phyloP scores from a whole-genome alignment of 495 filamentous ascomycete genomes.

The Hyaloscypha variabilis region DNA sequence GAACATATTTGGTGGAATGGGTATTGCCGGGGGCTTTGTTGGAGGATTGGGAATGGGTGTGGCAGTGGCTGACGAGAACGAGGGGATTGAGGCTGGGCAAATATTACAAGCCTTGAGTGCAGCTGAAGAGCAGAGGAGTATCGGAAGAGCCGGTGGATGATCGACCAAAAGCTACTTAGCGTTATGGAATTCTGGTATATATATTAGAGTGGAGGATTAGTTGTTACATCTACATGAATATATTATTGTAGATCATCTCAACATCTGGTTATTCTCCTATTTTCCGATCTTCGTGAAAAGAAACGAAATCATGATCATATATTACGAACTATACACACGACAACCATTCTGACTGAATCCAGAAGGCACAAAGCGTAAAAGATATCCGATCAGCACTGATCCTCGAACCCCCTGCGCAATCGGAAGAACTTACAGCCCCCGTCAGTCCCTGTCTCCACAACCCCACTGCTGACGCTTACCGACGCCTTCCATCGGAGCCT shows the following conservation, averaged over 20 bases:
- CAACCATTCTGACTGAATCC: too few relatives aligned
- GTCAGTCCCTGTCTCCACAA: background rate
- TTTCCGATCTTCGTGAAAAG: background rate
- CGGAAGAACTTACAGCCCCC: constrained; percentile 1
- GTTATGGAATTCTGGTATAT: background rate
- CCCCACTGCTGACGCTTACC: constrained; percentile 14
- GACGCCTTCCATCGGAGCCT: constrained; percentile 9
- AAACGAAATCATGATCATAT: background rate
- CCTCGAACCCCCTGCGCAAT: background rate
- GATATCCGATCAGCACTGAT: background rate
- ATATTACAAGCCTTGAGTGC: constrained; percentile 31
- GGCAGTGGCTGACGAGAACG: constrained; percentile 22
- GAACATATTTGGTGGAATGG: constrained; percentile 19
- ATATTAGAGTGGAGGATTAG: background rate
- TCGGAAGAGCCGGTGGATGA: constrained; percentile 8
- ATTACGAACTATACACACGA: background rate
- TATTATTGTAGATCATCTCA: background rate
- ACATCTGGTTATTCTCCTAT: background rate
- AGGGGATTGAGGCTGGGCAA: constrained; percentile 33
- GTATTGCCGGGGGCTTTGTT: constrained; percentile 2
- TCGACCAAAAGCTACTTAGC: background rate
- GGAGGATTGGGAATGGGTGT: constrained; percentile 4
- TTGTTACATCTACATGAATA: background rate
- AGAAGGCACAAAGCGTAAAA: background rate
- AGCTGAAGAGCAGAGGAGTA: constrained; percentile 16